These are phyloP conservation scores for Coniochaeta sp. DNA, from an alignment of 2,329 filamentous ascomycete genomes.

Conservation along the genomic window DNA sequence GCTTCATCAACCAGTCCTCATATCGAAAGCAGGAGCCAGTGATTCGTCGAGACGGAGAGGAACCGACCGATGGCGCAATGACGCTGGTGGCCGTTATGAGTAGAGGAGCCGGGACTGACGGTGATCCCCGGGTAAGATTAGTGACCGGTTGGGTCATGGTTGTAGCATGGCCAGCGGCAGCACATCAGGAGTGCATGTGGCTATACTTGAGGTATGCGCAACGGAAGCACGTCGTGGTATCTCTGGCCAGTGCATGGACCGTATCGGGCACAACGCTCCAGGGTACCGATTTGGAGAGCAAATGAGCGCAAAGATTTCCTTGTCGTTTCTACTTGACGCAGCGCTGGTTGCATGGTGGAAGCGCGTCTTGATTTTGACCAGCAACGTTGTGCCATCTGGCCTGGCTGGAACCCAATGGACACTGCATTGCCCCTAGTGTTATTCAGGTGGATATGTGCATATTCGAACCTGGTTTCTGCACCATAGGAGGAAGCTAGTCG, in stretches of 20 bases:
- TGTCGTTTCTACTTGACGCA: slow-evolving; percentile 6
- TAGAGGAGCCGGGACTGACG: slow-evolving; percentile 18
- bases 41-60: slow-evolving; percentile 26
- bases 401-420: slow-evolving; percentile 28
- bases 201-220: slow-evolving; percentile 4
- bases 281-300: slow-evolving; percentile 9
- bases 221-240: slow-evolving; percentile 4
- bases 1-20: slow-evolving; percentile 46
- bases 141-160: not conserved
- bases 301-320: slow-evolving; percentile 10
- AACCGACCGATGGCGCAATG: slow-evolving; percentile 24
- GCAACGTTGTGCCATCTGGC: slow-evolving; percentile 40
- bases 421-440: slow-evolving; percentile 14
- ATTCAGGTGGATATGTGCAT: slow-evolving; percentile 23
- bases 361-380: slow-evolving; percentile 27
- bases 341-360: slow-evolving; percentile 14
- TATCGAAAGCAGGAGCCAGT: slow-evolving; percentile 31
- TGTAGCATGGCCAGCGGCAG: not conserved
- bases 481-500: slow-evolving; percentile 19
- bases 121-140: not conserved
- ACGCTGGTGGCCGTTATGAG: slow-evolving; percentile 14
- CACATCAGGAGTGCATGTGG: slow-evolving; percentile 5
- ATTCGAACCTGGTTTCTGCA: slow-evolving; percentile 24
- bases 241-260: slow-evolving; percentile 6
- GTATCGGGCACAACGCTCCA: slow-evolving; percentile 3